Evolutionary conservation across 176 grass and related monocot species (phyloP).

Genomic region (Saccharum spontaneum): DNA sequence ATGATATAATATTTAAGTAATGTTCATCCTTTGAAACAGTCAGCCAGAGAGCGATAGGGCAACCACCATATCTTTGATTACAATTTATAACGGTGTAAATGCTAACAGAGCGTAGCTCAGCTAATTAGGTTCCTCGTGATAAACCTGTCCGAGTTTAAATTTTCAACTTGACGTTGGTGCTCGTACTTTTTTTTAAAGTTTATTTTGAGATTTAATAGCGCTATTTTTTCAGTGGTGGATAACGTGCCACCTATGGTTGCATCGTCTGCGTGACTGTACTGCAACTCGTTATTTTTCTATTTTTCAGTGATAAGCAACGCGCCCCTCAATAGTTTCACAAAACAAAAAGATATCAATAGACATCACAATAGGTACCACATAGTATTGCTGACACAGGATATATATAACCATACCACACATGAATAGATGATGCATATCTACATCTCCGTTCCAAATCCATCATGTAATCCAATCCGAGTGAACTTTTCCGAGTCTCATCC

Average conservation of each 20-base stretch:
- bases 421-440: not conserved
- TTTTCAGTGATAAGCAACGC: too few relatives aligned
- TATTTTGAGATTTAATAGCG: too few relatives aligned
- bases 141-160: too few relatives aligned
- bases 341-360: not conserved
- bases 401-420: not conserved
- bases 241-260: too few relatives aligned
- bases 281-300: too few relatives aligned
- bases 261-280: too few relatives aligned
- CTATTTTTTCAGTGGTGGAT: too few relatives aligned
- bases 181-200: too few relatives aligned
- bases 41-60: slow-evolving; percentile 18
- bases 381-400: not conserved
- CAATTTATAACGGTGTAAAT: not conserved
- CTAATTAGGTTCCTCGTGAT: not conserved
- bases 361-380: not conserved
- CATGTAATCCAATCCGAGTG: not conserved
- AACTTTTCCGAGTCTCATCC: not conserved
- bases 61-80: slow-evolving; percentile 26
- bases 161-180: accelerated
- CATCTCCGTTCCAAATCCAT: not conserved
- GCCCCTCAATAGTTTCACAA: not conserved
- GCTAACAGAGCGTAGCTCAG: not conserved
- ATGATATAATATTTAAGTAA: not conserved
- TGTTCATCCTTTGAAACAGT: not conserved